Evolutionary conservation across 805 yeast species (phyloP), one percentile per base, ranked within the genome.

Genomic region (Candida yuanshanica): DNA sequence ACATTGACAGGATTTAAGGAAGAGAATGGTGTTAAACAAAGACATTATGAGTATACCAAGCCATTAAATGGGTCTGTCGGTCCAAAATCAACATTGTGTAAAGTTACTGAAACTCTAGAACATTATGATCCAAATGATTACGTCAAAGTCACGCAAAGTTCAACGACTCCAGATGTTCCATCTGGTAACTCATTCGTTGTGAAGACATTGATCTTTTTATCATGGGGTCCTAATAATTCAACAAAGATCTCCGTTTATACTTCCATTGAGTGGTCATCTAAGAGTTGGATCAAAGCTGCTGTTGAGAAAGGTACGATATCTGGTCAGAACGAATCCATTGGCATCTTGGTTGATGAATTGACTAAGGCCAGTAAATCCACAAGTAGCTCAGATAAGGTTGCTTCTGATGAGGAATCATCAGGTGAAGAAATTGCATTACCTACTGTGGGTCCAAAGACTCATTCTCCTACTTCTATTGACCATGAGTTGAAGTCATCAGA

Each of bases 161-260:
- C 89, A 0, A 73, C 70, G 37, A 81, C 88, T 0, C 95, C 93
- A 0, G 93, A 84, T 63, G 87, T 84, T n/a, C 95, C 95, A 0
- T 78, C 84, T 25, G 93, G 95, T 7, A 72, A 68, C 47, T 67
- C 83, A 0, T 85, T 85, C 50, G 68, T 71, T 36, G 83, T 82
- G 4, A 68, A 70, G 39, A 81, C 93, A 2, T 66, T 69, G 22
- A 69, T 74, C 26, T 71, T 70, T 49, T 60, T 83, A 7, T 68
- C 77, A 10, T 84, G 95, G 93, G 84, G 72, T 4, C 66, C 64
- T 2, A 68, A 70, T 37, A 80, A 80, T 55, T 44, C 60, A 8
- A 82, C 90, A 0, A 65, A 64, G 20, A 27, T 83, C 6, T 63
- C 65, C 20, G 75, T 81, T 13, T 70, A 75, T 24, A 79, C 81